Conservation (phyloP, 495 filamentous ascomycete genomes). For the Podospora comata region DNA sequence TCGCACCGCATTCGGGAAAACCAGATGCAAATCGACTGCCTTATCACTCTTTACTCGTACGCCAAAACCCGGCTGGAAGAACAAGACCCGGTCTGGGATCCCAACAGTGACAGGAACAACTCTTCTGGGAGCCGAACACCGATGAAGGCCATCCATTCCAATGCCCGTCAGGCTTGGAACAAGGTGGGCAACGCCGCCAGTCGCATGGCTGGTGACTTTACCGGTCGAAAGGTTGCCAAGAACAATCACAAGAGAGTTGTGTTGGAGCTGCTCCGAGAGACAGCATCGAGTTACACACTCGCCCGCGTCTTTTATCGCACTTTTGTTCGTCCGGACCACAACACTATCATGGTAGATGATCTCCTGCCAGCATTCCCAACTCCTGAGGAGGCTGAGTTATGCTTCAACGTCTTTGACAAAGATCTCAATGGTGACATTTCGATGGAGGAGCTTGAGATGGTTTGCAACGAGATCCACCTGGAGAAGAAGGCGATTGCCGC, state of each 20-base stretch:
- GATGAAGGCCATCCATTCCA: slow-evolving; percentile 62
- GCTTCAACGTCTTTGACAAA: slow-evolving; percentile 91
- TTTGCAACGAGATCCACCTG: slow-evolving; percentile 90
- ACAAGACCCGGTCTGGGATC: slow-evolving; percentile 61
- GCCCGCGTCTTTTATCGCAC: slow-evolving; percentile 91
- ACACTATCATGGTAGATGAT: slow-evolving; percentile 73
- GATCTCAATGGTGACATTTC: slow-evolving; percentile 97
- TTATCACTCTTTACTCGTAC: slow-evolving; percentile 68
- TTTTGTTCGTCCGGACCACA: slow-evolving; percentile 69
- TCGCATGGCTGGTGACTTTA: slow-evolving; percentile 93
- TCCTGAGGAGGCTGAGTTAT: slow-evolving; percentile 83
- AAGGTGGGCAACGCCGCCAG: slow-evolving; percentile 86
- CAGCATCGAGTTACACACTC: slow-evolving; percentile 75
- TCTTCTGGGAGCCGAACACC: slow-evolving; percentile 68
- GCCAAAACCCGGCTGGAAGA: slow-evolving; percentile 70
- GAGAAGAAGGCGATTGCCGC: slow-evolving; percentile 95
- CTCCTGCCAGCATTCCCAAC: slow-evolving; percentile 77
- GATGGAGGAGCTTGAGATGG: slow-evolving; percentile 90
- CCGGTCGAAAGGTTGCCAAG: slow-evolving; percentile 68
- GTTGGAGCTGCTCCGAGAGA: slow-evolving; percentile 70
- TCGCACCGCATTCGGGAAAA: slow-evolving; percentile 89
- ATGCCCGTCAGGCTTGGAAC: slow-evolving; percentile 67
- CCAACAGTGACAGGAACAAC: slow-evolving; percentile 23
- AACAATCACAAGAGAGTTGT: slow-evolving; percentile 79
- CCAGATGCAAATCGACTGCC: slow-evolving; percentile 58